phyloP scores from a whole-genome alignment of 768 basidiomycete species.

The Chalciporus piperatus region DNA sequence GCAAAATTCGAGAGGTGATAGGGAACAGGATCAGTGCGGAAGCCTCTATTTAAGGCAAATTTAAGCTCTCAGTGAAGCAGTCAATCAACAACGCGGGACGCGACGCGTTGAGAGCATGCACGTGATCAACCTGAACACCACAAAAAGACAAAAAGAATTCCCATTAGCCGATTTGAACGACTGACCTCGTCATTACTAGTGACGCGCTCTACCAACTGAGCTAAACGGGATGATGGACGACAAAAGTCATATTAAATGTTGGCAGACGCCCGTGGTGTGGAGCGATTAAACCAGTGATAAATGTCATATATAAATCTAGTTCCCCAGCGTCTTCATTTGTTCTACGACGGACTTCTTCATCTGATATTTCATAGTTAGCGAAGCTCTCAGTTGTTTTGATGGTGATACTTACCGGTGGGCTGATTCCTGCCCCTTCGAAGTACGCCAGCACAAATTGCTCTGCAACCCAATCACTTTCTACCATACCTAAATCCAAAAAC shows the following conservation, averaged over 20 bases:
- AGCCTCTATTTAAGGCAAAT: not conserved
- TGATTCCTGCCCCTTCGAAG: slow-evolving; percentile 67
- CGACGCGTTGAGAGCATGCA: slow-evolving; percentile 1
- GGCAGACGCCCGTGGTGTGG: no score
- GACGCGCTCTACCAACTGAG: slow-evolving; percentile 60
- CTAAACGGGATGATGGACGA: slow-evolving; percentile 31
- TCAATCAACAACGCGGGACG: slow-evolving; percentile 8
- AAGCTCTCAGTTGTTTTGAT: not conserved
- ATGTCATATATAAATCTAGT: no score
- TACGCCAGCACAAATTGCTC: slow-evolving; percentile 72
- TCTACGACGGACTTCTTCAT: slow-evolving; percentile 29
- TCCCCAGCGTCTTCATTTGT: slow-evolving; percentile 18
- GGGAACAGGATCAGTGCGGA: not conserved
- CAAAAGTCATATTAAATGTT: no score
- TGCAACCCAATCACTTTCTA: slow-evolving; percentile 74
- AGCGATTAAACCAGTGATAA: no score
- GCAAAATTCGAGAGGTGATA: not conserved
- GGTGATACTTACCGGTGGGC: slow-evolving; percentile 57
- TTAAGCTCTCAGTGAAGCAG: not conserved
- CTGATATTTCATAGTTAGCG: slow-evolving; percentile 13
- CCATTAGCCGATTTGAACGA: slow-evolving; percentile 61
- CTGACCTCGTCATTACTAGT: slow-evolving; percentile 72
- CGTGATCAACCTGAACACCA: slow-evolving; percentile 1
- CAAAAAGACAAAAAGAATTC: slow-evolving; percentile 20
- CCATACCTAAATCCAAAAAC: slow-evolving; percentile 68